Conservation (phyloP, 192 early-diverging fungal genomes). For the Phycomyces nitens region DNA sequence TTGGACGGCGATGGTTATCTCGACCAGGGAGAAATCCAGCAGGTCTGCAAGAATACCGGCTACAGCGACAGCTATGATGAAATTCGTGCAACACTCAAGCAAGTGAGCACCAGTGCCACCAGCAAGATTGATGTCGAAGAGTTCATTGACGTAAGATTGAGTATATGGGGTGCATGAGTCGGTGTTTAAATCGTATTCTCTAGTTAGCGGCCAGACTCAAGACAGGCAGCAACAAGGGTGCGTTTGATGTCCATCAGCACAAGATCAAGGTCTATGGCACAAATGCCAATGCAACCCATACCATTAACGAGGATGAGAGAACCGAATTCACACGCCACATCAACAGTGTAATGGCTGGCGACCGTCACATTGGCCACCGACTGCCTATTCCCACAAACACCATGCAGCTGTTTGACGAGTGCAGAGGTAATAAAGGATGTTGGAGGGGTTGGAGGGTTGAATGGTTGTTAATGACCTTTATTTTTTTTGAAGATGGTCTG, state of each 20-base stretch:
- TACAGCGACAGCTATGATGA: constrained; percentile 71
- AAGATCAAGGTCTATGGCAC: constrained; percentile 87
- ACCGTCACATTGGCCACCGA: constrained; percentile 78
- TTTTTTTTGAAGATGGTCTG: constrained; percentile 85
- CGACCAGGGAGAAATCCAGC: constrained; percentile 62
- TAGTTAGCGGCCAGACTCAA: constrained; percentile 52
- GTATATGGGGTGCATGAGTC: background rate
- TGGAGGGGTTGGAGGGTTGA: too few relatives aligned
- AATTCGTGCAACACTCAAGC: constrained; percentile 64
- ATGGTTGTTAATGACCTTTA: too few relatives aligned
- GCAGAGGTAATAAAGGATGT: constrained; percentile 73
- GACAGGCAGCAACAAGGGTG: constrained; percentile 45
- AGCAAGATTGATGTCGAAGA: constrained; percentile 76
- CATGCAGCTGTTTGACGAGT: constrained; percentile 97
- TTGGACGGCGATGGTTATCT: constrained; percentile 67
- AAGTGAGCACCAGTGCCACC: constrained; percentile 62
- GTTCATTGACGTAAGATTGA: constrained; percentile 63
- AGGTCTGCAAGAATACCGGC: constrained; percentile 61
- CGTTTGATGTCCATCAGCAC: constrained; percentile 58
- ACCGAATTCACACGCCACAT: constrained; percentile 95
- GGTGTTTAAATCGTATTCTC: background rate
- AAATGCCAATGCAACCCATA: constrained; percentile 87
- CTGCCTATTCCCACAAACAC: constrained; percentile 89
- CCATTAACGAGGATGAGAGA: constrained; percentile 98
- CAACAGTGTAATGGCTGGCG: constrained; percentile 78